These are phyloP conservation scores for Trametes cubensis DNA, from an alignment of 768 basidiomycete species.

Conservation along the genomic window DNA sequence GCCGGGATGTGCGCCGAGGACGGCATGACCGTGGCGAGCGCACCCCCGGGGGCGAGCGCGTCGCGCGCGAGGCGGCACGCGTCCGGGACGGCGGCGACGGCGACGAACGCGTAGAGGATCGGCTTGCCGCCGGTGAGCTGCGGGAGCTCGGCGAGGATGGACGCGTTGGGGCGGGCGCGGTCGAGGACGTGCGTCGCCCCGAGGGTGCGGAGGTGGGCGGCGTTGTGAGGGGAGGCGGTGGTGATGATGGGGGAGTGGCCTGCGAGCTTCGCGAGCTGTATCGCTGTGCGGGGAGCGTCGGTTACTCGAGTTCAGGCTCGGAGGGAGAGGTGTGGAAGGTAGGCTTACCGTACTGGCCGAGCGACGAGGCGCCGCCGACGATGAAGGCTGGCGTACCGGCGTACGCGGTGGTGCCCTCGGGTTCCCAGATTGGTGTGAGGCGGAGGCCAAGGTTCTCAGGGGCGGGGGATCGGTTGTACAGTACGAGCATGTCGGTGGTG, in stretches of 20 bases:
- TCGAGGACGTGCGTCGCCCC: conserved; percentile 38
- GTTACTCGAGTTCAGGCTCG: neutral
- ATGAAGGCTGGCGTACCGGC: conserved; percentile 9
- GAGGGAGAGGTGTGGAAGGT: neutral
- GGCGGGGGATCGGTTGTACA: conserved; percentile 3
- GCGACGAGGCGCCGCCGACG: conserved; percentile 7
- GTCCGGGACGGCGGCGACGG: neutral
- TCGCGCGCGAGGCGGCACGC: neutral
- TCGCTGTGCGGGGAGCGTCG: conserved; percentile 8
- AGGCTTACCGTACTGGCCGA: conserved; percentile 11
- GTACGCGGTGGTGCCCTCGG: conserved; percentile 1
- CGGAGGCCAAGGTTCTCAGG: conserved; percentile 15
- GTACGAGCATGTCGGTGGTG: neutral
- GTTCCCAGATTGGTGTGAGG: conserved; percentile 15
- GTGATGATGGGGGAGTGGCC: conserved; percentile 36
- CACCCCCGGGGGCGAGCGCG: conserved; percentile 26
- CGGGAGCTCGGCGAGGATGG: conserved; percentile 11
- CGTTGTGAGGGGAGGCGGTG: conserved; percentile 34
- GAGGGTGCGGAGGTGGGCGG: conserved; percentile 28
- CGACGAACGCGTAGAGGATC: conserved; percentile 12
- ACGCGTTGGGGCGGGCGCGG: conserved; percentile 18
- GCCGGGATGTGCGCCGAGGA: neutral
- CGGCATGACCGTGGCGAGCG: conserved; percentile 16
- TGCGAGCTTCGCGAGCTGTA: conserved; percentile 34
- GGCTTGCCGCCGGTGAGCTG: conserved; percentile 1